Evolutionary conservation across 768 basidiomycete genomes (phyloP), one percentile per base, ranked within the genome.

Genomic region (Phallus indusiatus): DNA sequence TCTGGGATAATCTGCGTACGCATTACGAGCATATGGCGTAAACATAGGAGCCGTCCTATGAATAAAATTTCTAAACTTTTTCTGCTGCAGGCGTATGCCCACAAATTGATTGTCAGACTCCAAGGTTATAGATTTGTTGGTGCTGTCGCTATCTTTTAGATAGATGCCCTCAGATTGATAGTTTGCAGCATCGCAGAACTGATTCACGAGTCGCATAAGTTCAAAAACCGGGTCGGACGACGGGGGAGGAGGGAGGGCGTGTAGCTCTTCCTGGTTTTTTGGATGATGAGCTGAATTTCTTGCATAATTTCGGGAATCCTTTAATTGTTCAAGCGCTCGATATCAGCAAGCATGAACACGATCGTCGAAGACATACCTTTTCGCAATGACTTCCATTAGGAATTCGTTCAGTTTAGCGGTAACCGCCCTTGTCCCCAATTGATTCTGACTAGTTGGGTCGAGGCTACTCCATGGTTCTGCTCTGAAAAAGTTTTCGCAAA

Each of bases 251-350:
- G 85, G 85, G 1, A 79, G 69, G n/a, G 53, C 22, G 0, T 61
- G 50, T 0, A 78, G 47, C 7, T 65, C 67, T 0, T 66, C 59
- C 1, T 76, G 72, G 0, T 79, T 77, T 64, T 69, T 0, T 66
- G 61, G 0, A 86, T 75, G 1, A 77, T 68, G 0, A 67, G 71
- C 18, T 78, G 74, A 22, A 88, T 67, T 60, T 88, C 85, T 0
- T 80, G 73, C 53, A 81, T 78, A 16, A 88, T 81, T 60, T 78
- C 70, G 0, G 87, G 86, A 0, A 89, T 73, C 49, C 88, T 89
- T 53, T n/a, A 18, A 34, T 53, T 10, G 36, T 51, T n/a, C n/a
- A n/a, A 59, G 33, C 57, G 52, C n/a, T 17, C 22, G 20, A 12
- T 34, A 50, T 37, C 5, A 14, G 5, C 36, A 12, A 18, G 52